These are phyloP conservation scores for Solanum appendiculatum DNA, from an alignment of 257 asterid genomes.

Conservation along the genomic window DNA sequence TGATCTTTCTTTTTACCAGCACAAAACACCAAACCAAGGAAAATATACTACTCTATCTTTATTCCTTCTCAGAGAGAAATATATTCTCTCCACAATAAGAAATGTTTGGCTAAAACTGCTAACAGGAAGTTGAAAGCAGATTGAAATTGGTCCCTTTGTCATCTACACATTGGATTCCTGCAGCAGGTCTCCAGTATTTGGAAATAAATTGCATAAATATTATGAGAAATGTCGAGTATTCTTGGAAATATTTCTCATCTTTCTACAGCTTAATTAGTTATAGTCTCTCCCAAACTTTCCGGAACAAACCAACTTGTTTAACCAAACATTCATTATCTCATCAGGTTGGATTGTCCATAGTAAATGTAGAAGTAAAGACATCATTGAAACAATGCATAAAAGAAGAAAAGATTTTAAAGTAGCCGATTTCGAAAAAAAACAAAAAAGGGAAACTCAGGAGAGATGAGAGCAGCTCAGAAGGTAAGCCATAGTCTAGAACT, in stretches of 20 bases:
- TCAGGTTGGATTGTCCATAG: neutral
- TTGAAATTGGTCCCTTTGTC: neutral
- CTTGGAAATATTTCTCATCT: neutral
- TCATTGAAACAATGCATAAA: neutral
- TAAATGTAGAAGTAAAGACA: neutral
- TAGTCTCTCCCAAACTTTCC: neutral
- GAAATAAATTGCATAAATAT: neutral
- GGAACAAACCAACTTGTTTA: neutral
- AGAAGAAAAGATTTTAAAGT: neutral
- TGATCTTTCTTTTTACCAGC: neutral
- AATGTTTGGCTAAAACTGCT: neutral
- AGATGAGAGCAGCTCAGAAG: neutral
- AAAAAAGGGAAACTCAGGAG: neutral
- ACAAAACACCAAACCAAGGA: neutral
- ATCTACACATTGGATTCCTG: neutral
- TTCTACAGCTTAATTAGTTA: neutral
- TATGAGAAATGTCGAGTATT: neutral
- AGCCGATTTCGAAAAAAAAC: neutral
- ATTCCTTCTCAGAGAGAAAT: neutral
- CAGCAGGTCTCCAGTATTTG: neutral
- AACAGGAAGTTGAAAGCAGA: neutral
- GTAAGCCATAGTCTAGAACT: neutral
- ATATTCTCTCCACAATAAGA: neutral
- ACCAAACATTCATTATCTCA: neutral
- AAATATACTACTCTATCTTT: neutral